Evolutionary conservation across 257 asterid species (phyloP).

Genomic region (Jasminum sambac): DNA sequence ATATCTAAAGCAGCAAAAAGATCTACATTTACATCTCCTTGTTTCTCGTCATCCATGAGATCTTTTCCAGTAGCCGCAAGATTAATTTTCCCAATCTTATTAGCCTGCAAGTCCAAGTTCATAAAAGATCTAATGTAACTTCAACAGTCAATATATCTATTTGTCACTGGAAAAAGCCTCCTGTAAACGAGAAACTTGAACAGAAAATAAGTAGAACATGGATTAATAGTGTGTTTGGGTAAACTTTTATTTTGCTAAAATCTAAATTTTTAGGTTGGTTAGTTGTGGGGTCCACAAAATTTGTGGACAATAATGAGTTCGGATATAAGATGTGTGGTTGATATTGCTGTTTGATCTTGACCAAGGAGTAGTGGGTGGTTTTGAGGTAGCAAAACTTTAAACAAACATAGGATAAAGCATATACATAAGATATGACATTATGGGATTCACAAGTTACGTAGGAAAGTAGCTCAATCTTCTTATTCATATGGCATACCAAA

Average conservation of each 20-base stretch:
- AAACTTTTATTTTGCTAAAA: too few species aligned
- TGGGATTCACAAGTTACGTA: constrained; percentile 5
- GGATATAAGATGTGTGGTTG: too few species aligned
- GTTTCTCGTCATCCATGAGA: constrained; percentile 99
- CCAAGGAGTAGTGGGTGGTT: too few species aligned
- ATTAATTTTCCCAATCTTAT: constrained; percentile 93
- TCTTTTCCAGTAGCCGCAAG: constrained; percentile 99
- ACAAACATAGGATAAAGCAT: background rate
- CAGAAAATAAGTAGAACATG: background rate
- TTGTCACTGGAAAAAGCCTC: constrained; percentile 10
- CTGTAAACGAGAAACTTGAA: constrained; percentile 1
- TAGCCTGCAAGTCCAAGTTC: constrained; percentile 60
- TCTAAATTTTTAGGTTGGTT: too few species aligned
- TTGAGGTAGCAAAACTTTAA: too few species aligned
- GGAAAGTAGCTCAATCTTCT: constrained; percentile 11
- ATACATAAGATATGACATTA: constrained; percentile 1
- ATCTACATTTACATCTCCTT: constrained; percentile 94
- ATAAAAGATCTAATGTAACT: constrained; percentile 14
- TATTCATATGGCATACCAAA: constrained; percentile 7
- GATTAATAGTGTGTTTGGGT: too few species aligned
- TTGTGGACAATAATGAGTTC: too few species aligned
- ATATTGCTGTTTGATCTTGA: too few species aligned
- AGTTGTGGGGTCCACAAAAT: too few species aligned
- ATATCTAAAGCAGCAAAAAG: constrained; percentile 86
- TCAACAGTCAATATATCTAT: background rate